phyloP scores from a whole-genome alignment of 2,329 filamentous ascomycete genomes.

The Arthrobotrys entomopaga region DNA sequence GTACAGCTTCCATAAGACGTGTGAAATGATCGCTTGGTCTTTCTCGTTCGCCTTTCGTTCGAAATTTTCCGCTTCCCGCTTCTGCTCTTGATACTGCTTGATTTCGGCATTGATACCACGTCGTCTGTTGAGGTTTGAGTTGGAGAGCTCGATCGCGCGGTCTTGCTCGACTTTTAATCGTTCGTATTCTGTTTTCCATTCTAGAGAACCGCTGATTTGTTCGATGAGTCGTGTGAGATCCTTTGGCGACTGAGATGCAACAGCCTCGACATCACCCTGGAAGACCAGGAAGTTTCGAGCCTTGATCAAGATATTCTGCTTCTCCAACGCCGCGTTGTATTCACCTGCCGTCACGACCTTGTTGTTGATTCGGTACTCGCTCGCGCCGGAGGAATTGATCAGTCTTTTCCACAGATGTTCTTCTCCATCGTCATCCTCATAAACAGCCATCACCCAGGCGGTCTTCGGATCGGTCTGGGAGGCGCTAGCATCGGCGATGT shows the following conservation, averaged over 20 bases:
- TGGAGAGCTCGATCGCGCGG: slow-evolving; percentile 86
- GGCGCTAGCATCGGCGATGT: slow-evolving; percentile 69
- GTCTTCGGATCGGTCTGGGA: slow-evolving; percentile 87
- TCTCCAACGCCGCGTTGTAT: slow-evolving; percentile 91
- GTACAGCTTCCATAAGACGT: slow-evolving; percentile 96
- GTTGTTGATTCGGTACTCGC: slow-evolving; percentile 97
- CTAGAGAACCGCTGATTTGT: slow-evolving; percentile 94
- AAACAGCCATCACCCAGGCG: slow-evolving; percentile 99
- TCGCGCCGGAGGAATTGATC: slow-evolving; percentile 86
- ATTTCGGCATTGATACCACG: slow-evolving; percentile 97
- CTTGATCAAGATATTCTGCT: slow-evolving; percentile 97
- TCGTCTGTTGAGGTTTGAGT: slow-evolving; percentile 85
- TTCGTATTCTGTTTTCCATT: slow-evolving; percentile 95
- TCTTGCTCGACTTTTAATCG: slow-evolving; percentile 85
- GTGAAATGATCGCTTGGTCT: slow-evolving; percentile 88
- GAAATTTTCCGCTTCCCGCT: slow-evolving; percentile 92
- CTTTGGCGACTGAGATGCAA: slow-evolving; percentile 92
- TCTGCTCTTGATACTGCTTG: slow-evolving; percentile 96
- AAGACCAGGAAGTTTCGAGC: slow-evolving; percentile 98
- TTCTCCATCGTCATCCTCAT: slow-evolving; percentile 89
- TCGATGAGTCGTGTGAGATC: slow-evolving; percentile 94
- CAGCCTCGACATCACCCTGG: slow-evolving; percentile 96
- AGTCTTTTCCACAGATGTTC: slow-evolving; percentile 95
- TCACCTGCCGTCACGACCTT: slow-evolving; percentile 85
- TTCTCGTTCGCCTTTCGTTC: slow-evolving; percentile 89